Evolutionary conservation across 345 rosid species (phyloP), one percentile per base, ranked within the genome.

Genomic region (Iberis pinnata): DNA sequence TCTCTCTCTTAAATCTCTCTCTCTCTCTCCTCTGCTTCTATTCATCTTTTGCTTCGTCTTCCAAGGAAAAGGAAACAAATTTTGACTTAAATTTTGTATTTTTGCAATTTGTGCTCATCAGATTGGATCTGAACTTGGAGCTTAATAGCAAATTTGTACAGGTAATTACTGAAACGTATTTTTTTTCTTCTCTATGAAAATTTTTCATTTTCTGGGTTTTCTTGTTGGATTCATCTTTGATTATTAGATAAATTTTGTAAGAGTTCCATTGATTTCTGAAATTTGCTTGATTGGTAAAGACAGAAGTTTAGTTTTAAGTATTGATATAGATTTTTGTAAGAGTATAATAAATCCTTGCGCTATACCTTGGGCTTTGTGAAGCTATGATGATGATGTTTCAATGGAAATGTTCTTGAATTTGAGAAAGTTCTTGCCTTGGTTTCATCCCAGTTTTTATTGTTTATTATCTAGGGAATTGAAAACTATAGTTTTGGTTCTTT

Each of bases 61-160:
- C 20, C 51, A 11, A 50, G 16, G 44, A 56, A 32, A 10, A 11
- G 35, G 52, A 43, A 13, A 13, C 29, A 29, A 51, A 50, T 8
- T 70, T 42, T 43, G 65, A 59, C 53, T 39, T 20, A 29, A 43
- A 17, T 38, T 43, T 45, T 71, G 46, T 37, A 19, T 10, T 20
- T 36, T 29, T 58, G 24, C 11, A 15, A 31, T 40, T 67, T 58
- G 27, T 47, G 2, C 11, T 40, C 27, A 42, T 54, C 54, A 58
- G 75, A 75, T 78, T 78, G 80, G 86, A 81, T 83, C 96, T 79
- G 80, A 72, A 61, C 48, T 46, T 58, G 45, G 41, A 60, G 58
- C 55, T 65, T 33, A 43, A 10, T 24, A 56, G 25, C 25, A n/a
- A 63, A 56, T 66, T 60, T 29, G 20, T 15, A 31, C 41, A 73